These are phyloP conservation scores for Spongospora subterranea DNA, from an alignment of 208 protist species.

Conservation along the genomic window DNA sequence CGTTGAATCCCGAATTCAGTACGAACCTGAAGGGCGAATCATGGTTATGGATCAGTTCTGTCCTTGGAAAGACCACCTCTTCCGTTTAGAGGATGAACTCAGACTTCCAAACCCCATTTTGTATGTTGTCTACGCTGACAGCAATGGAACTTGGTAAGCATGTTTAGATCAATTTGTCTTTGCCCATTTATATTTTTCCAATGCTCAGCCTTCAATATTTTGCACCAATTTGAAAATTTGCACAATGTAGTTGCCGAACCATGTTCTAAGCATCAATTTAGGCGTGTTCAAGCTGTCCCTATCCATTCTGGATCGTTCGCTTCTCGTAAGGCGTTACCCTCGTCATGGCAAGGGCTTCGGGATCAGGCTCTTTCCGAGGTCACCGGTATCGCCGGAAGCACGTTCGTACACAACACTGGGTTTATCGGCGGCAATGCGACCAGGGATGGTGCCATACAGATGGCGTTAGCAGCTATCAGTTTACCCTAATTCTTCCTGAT, in stretches of 20 bases:
- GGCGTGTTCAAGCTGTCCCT: conserved; percentile 86
- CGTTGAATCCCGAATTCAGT: conserved; percentile 72
- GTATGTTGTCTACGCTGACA: conserved; percentile 87
- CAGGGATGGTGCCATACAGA: conserved; percentile 86
- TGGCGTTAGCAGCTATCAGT: too few species aligned
- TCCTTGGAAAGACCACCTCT: conserved; percentile 91
- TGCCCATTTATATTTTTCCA: not conserved
- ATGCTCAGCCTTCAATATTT: too few species aligned
- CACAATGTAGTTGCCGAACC: not conserved
- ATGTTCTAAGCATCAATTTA: conserved; percentile 68
- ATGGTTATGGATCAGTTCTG: conserved; percentile 71
- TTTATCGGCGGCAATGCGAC: conserved; percentile 93
- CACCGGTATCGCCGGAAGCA: conserved; percentile 83
- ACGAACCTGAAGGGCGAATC: conserved; percentile 78
- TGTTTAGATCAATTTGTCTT: not conserved
- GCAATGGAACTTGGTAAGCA: conserved; percentile 66
- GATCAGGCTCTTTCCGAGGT: conserved; percentile 84
- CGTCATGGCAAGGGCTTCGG: conserved; percentile 86
- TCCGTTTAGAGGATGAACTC: conserved; percentile 82
- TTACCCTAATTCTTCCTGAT: too few species aligned
- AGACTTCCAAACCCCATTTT: conserved; percentile 72
- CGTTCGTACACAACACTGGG: conserved; percentile 92
- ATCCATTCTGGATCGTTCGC: conserved; percentile 56
- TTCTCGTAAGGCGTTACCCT: conserved; percentile 81
- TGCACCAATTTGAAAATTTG: not conserved